Evolutionary conservation across 2,329 filamentous ascomycete genomes (phyloP).

Genomic region (Fusarium abutilonis): DNA sequence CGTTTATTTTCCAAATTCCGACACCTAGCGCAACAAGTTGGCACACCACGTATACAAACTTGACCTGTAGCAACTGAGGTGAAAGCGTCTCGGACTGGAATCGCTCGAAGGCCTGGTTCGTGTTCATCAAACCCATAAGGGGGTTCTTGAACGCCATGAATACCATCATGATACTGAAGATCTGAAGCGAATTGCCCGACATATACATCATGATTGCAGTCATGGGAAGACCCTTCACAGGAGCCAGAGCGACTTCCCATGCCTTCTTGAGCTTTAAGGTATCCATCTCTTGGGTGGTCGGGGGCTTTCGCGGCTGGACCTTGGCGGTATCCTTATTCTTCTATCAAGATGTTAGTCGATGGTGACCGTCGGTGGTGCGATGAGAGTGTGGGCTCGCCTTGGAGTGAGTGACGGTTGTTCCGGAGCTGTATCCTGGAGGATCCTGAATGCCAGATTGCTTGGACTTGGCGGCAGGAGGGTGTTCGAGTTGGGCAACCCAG

Average conservation of each 20-base stretch:
- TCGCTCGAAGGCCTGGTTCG: constrained; percentile 87
- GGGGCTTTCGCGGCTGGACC: constrained; percentile 68
- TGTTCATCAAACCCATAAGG: constrained; percentile 81
- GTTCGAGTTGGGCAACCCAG: constrained; percentile 86
- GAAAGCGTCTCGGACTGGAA: constrained; percentile 86
- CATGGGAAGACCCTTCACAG: constrained; percentile 95
- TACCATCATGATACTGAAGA: constrained; percentile 99
- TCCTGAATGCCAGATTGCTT: constrained; percentile 78
- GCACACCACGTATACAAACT: constrained; percentile 86
- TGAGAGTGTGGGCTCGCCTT: constrained; percentile 59
- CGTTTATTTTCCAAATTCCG: constrained; percentile 96
- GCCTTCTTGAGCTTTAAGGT: constrained; percentile 97
- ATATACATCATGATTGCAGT: constrained; percentile 99
- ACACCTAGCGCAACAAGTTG: constrained; percentile 84
- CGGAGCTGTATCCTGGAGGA: constrained; percentile 82
- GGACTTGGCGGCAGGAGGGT: constrained; percentile 71
- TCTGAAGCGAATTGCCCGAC: constrained; percentile 97
- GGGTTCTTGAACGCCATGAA: constrained; percentile 99
- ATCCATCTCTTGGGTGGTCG: constrained; percentile 87
- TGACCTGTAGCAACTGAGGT: constrained; percentile 79
- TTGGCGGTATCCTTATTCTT: constrained; percentile 64
- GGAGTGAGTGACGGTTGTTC: constrained; percentile 56
- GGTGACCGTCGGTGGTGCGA: not conserved
- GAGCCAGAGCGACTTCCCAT: constrained; percentile 94
- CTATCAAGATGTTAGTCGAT: constrained; percentile 44